Evolutionary conservation across 177 flowering plant genomes (phyloP).

Genomic region (Vitis hybrid): DNA sequence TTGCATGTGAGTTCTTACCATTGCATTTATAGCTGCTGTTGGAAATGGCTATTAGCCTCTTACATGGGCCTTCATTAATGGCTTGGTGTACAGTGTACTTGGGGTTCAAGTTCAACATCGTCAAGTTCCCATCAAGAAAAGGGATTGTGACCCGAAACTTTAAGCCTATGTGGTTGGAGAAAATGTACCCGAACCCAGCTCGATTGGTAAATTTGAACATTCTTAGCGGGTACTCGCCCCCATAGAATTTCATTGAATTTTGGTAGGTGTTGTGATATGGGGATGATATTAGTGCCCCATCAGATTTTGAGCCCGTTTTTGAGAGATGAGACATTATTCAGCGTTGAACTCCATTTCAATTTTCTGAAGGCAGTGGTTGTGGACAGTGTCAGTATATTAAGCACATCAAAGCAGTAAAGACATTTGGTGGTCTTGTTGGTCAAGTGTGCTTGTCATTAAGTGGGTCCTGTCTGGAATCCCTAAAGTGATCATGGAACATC

Average conservation of each 20-base stretch:
- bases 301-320: conserved; percentile 1
- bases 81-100: too few species aligned
- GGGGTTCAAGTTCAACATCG: not conserved
- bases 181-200: too few species aligned
- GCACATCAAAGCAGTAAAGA: not conserved
- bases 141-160: not conserved
- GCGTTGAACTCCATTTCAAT: not conserved
- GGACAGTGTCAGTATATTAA: not conserved
- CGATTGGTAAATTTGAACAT: too few species aligned
- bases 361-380: too few species aligned
- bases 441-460: not conserved
- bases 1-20: too few species aligned
- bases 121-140: conserved; percentile 3
- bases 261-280: not conserved
- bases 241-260: not conserved
- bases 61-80: too few species aligned
- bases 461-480: not conserved
- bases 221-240: not conserved
- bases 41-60: too few species aligned
- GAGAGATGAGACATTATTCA: not conserved
- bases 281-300: not conserved
- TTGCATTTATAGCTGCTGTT: too few species aligned
- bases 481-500: conserved; percentile 1
- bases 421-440: not conserved
- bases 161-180: too few species aligned